Percentiles rank a stretch among this genome's conserved stretches.
phyloP scores from a whole-genome alignment of 78 protist genomes.

The Dictyostelium intermedium region DNA sequence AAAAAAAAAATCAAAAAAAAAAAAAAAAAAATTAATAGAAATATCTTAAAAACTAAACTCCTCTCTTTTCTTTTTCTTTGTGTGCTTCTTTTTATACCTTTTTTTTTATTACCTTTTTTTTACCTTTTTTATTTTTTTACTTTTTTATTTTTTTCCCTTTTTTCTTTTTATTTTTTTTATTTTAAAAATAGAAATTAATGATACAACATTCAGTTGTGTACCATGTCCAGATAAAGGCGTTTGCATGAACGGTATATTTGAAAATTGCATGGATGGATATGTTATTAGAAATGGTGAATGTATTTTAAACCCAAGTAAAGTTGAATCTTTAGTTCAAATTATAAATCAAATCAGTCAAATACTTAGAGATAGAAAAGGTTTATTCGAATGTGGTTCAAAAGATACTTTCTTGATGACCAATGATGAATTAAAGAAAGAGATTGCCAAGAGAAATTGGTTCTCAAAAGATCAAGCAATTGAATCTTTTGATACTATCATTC shows the following conservation, averaged over 20 bases:
- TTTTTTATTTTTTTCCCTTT: background rate
- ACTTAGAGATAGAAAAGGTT: conserved; percentile 29
- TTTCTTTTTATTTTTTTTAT: background rate
- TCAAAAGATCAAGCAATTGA: background rate
- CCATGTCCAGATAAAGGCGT: conserved; percentile 52
- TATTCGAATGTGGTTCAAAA: conserved; percentile 27
- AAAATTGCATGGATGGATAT: conserved; percentile 19
- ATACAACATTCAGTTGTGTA: conserved; percentile 9
- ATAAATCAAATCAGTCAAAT: conserved; percentile 16
- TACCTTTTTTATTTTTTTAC: background rate
- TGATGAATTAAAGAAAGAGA: conserved; percentile 8
- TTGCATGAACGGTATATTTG: conserved; percentile 19
- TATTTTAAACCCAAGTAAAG: conserved; percentile 36
- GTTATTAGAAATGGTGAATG: background rate
- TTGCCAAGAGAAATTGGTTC: conserved; percentile 30
- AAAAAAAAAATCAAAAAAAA: background rate
- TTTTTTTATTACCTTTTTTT: background rate
- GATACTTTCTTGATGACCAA: background rate
- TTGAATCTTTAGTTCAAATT: background rate
- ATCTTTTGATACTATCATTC: background rate
- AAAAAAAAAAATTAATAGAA: background rate
- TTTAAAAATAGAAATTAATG: background rate
- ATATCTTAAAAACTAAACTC: background rate
- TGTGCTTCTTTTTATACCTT: background rate
- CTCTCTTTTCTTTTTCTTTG: background rate